Evolutionary conservation across 805 yeast species (phyloP).

Genomic region (Sugiyamaella valdiviana): DNA sequence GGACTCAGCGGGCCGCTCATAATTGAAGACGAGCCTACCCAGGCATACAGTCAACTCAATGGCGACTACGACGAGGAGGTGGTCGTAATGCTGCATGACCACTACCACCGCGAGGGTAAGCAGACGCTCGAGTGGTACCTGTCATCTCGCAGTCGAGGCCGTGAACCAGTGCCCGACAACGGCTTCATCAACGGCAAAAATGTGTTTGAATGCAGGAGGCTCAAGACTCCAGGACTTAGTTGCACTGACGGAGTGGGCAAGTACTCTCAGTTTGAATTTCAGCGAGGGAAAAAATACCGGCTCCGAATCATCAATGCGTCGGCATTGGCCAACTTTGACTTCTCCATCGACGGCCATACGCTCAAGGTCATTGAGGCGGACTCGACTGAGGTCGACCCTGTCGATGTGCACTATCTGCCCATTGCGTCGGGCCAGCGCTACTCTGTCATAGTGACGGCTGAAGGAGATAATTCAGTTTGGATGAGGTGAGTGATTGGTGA

Average conservation of each 20-base stretch:
- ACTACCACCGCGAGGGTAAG: conserved; percentile 35
- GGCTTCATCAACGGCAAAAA: conserved; percentile 39
- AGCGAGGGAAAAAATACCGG: conserved; percentile 13
- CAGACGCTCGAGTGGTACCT: conserved; percentile 32
- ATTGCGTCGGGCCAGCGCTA: conserved; percentile 77
- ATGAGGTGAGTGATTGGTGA: background rate
- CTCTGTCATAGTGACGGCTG: conserved; percentile 51
- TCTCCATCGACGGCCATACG: conserved; percentile 27
- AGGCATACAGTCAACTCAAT: conserved; percentile 16
- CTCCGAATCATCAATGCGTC: conserved; percentile 29
- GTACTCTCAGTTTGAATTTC: conserved; percentile 9
- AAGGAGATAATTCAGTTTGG: background rate
- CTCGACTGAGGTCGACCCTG: conserved; percentile 23
- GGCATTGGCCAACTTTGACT: conserved; percentile 26
- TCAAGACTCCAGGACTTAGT: conserved; percentile 1
- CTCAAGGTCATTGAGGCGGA: conserved; percentile 31
- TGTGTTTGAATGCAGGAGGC: conserved; percentile 25
- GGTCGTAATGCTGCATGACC: conserved; percentile 37
- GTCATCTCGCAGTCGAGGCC: conserved; percentile 36
- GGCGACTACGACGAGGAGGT: conserved; percentile 27
- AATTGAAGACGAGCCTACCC: conserved; percentile 24
- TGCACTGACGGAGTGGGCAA: conserved; percentile 9
- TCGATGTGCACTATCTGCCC: conserved; percentile 19
- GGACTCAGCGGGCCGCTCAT: conserved; percentile 46
- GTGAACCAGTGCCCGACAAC: conserved; percentile 36